These are phyloP conservation scores for Pezicula radicicola DNA, from an alignment of 2,329 filamentous ascomycete genomes.

Conservation along the genomic window DNA sequence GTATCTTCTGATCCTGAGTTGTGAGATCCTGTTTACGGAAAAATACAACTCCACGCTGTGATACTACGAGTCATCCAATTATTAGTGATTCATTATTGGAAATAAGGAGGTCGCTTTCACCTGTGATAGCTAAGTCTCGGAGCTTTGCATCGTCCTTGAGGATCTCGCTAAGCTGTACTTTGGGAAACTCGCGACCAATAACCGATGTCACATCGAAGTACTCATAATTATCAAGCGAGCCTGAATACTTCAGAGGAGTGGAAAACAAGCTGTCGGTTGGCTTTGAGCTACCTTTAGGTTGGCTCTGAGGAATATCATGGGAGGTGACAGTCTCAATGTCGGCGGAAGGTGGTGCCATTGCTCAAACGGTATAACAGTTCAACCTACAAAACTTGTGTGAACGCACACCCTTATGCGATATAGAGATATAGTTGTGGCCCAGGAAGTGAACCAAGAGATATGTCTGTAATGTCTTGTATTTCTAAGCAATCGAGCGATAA, in stretches of 20 bases:
- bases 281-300: too few species aligned
- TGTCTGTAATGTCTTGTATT: too few species aligned
- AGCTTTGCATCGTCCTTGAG: conserved; percentile 29
- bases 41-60: conserved; percentile 50
- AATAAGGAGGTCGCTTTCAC: conserved; percentile 8
- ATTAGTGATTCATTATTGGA: background rate
- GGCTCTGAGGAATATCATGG: too few species aligned
- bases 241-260: conserved; percentile 22
- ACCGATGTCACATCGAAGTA: conserved; percentile 33
- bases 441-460: too few species aligned
- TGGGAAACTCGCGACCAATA: conserved; percentile 38
- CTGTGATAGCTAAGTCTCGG: conserved; percentile 28
- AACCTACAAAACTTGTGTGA: too few species aligned
- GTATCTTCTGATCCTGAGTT: conserved; percentile 48
- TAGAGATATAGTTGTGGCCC: too few species aligned
- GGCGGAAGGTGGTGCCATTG: too few species aligned
- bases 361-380: too few species aligned
- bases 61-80: conserved; percentile 33
- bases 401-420: too few species aligned
- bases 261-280: too few species aligned
- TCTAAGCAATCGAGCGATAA: too few species aligned
- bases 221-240: conserved; percentile 22
- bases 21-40: conserved; percentile 49
- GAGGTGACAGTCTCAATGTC: too few species aligned
- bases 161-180: conserved; percentile 33